Evolutionary conservation across 1,139 yeast species (phyloP), one percentile per base, ranked within the genome.

Genomic region (Nadsonia starkeyi-henricii): DNA sequence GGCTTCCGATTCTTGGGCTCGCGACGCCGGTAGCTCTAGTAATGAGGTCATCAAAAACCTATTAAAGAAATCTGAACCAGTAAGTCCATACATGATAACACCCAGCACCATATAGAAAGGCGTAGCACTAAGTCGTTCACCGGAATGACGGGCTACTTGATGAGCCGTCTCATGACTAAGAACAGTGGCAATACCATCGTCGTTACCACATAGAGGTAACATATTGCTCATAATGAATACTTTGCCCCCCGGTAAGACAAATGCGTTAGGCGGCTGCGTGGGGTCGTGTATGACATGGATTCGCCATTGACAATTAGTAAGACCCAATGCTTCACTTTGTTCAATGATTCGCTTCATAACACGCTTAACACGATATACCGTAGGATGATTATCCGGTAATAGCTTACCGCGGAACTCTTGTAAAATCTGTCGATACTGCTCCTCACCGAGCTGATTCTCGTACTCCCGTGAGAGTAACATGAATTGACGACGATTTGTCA

Each of bases 1-100:
- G 0, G 98, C 98, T 62, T 91, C 98, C 0, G 88, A 76, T 64
- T 91, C 99, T 95, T 85, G 85, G 55, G 78, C 86, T 58, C 98
- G 72, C 1, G 94, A 82, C 0, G 94, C 85, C 0, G 96, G 96
- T 75, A 82, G 75, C 54, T 78, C 75, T 45, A 89, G 63, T 28
- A 80, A 63, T 0, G 88, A 74, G 30, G 74, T 73, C 20, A 84
- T 68, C 41, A 86, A 58, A 44, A 82, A 56, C 49, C 75, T 73
- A 57, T 76, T 78, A 50, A 82, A 61, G 43, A 74, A 63, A 39
- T 74, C 65, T 1, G 73, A 66, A 2, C 85, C 84, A 1, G 81
- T 73, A 2, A 74, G 51, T 0, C 75, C 58, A 55, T 72, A 78
- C 48, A 83, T 56, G 0, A 74, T 46, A 0, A 79, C 54, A 4